Base-by-base conservation (phyloP, 306 rosid genomes). In the Corylus heterophylla region DNA sequence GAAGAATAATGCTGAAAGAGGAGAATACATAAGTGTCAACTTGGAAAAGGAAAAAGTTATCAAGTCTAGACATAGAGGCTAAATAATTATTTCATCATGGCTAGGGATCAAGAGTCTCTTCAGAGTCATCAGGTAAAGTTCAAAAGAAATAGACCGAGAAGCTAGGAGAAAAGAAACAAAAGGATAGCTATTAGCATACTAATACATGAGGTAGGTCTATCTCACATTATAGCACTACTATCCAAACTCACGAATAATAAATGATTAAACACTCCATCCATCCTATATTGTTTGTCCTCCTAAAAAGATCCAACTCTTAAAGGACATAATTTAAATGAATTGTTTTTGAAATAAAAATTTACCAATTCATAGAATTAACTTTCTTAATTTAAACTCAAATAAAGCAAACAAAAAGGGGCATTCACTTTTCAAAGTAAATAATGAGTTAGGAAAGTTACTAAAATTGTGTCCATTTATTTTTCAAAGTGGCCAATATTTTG, bases 1-100 rank as follows among this genome's bases (percentile, higher is more conserved):
- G 97, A 91, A 69, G 99, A 91, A 87, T 89, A 95, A 81, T 95
- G 97, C 99, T 93, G 87, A 81, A 86, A 62, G 37, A 83, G 78
- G 72, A 85, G 66, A 79, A 77, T 74, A 51, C 47, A 78, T 13
- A 58, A 64, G 59, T 78, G 9, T 54, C 58, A 56, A 22, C 71
- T 77, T 64, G 71, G 42, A 73, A 50, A 11, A 62, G 68, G 76
- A 73, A 81, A 11, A 1, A 31, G 51, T 4, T 51, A 42, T 39
- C 47, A 73, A 73, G 62, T 62, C 61, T 37, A 52, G 49, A 6
- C 47, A 47, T 51, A 42, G 75, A 59, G 22, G 61, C 13, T 9
- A 78, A 59, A 68, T 42, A 67, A 66, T 54, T 61, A 14, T 67
- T 74, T 52, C 17, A 52, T 56, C 63, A 48, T 13, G 7, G 64